A percentile compares a stretch with the other conserved stretches of the same genome.
Conservation (phyloP, 2,329 filamentous ascomycete genomes). For the Fonsecaea nubica region DNA sequence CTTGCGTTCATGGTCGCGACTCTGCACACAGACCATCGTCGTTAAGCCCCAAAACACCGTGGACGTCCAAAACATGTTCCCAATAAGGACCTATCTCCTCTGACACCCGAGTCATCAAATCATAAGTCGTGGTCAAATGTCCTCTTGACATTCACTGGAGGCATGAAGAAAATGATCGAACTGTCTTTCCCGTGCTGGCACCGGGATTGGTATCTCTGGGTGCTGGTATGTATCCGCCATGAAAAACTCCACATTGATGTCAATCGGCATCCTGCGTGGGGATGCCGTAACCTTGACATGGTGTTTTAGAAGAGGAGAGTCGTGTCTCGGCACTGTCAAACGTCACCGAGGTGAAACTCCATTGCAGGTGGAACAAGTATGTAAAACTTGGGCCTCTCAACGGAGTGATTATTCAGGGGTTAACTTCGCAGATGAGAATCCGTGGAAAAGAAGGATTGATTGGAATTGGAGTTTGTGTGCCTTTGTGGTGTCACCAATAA, state of each 20-base stretch:
- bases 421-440: constrained; percentile 1
- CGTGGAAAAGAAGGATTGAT: not conserved
- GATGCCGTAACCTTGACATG: not conserved
- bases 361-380: not conserved
- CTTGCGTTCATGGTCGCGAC: not conserved
- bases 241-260: not conserved
- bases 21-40: not conserved
- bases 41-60: not conserved
- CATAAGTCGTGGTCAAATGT: not conserved
- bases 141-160: not conserved
- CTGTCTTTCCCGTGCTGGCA: not conserved
- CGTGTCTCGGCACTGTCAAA: not conserved
- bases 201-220: not conserved
- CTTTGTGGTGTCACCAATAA: not conserved
- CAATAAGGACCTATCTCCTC: not conserved
- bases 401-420: not conserved
- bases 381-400: not conserved
- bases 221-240: not conserved
- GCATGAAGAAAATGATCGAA: not conserved
- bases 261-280: not conserved
- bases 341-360: not conserved
- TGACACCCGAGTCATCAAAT: not conserved
- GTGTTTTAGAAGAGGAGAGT: too few relatives aligned
- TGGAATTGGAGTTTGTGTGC: not conserved
- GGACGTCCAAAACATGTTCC: not conserved